phyloP scores from a whole-genome alignment of 2,329 filamentous ascomycete species.

The Fusarium poae region DNA sequence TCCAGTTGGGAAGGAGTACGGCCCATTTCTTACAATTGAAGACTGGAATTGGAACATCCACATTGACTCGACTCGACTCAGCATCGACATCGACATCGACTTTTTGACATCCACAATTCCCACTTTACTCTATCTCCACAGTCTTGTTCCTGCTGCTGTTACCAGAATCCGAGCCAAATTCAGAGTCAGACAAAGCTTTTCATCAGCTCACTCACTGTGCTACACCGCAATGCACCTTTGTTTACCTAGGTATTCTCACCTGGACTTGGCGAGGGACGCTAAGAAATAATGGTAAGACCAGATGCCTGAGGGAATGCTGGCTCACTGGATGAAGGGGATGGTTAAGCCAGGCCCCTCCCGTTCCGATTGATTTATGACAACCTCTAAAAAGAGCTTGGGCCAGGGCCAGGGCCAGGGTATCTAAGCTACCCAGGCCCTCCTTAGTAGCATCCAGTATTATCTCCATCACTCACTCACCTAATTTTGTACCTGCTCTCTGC shows the following conservation, averaged over 20 bases:
- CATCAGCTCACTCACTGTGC: not conserved
- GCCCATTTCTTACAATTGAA: slow-evolving; percentile 34
- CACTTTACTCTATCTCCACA: slow-evolving; percentile 5
- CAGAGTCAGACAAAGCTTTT: not conserved
- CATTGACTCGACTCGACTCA: slow-evolving; percentile 2
- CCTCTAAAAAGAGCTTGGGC: slow-evolving; percentile 38
- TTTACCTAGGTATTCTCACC: not conserved
- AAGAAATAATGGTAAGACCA: slow-evolving; percentile 9
- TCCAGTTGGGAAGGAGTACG: slow-evolving; percentile 44
- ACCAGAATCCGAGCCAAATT: not conserved
- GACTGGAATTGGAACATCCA: slow-evolving; percentile 13
- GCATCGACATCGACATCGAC: slow-evolving; percentile 14
- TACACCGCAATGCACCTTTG: not conserved
- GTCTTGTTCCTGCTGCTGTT: not conserved
- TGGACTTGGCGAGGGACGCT: slow-evolving; percentile 3
- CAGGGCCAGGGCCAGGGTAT: slow-evolving; percentile 20
- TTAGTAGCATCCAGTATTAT: slow-evolving; percentile 16
- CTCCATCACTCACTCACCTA: slow-evolving; percentile 19
- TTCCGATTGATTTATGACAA: slow-evolving; percentile 44
- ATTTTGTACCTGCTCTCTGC: not conserved
- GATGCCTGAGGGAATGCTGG: not conserved
- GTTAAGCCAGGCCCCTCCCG: slow-evolving; percentile 32
- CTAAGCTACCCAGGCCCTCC: slow-evolving; percentile 27
- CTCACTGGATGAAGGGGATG: slow-evolving; percentile 8
- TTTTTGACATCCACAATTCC: slow-evolving; percentile 16